Evolutionary conservation across 1,284 basidiomycete species (phyloP).

Genomic region (Coniferiporia sulphurascens): DNA sequence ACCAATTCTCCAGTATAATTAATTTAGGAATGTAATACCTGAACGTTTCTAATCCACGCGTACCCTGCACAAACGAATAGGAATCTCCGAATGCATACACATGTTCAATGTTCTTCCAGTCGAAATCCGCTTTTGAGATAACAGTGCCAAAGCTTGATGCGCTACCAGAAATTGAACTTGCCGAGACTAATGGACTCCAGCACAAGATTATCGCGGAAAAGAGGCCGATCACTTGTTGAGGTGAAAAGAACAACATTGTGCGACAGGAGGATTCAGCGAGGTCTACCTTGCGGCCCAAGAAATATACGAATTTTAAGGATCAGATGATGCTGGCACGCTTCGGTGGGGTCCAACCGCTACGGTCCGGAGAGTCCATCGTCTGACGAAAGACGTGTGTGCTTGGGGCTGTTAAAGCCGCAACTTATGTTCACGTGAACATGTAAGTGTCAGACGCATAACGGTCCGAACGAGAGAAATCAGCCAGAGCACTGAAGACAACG

Average conservation of each 20-base stretch:
- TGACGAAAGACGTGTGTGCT: background rate
- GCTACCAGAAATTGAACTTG: background rate
- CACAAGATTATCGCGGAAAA: background rate
- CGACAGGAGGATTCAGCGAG: background rate
- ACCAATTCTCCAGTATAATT: background rate
- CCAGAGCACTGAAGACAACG: too few species aligned
- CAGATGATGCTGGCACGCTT: too few species aligned
- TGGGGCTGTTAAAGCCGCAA: background rate
- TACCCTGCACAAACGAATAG: slow-evolving; percentile 52
- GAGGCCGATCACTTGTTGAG: background rate
- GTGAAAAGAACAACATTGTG: background rate
- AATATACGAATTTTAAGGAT: too few species aligned
- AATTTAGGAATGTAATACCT: slow-evolving; percentile 29
- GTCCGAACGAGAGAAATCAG: too few species aligned
- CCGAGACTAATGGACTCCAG: background rate
- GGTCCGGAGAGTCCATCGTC: background rate
- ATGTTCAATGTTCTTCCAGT: slow-evolving; percentile 38
- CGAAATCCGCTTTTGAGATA: slow-evolving; percentile 25
- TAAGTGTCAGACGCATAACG: too few species aligned
- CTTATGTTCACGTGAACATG: background rate
- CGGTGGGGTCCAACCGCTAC: background rate
- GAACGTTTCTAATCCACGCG: slow-evolving; percentile 42
- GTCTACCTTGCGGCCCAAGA: too few species aligned
- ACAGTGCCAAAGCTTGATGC: slow-evolving; percentile 5
- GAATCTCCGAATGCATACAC: slow-evolving; percentile 52